Evolutionary conservation across 75 land plant genomes (phyloP), one percentile per base, ranked within the genome.

Genomic region (Adiantum capillusveneris): DNA sequence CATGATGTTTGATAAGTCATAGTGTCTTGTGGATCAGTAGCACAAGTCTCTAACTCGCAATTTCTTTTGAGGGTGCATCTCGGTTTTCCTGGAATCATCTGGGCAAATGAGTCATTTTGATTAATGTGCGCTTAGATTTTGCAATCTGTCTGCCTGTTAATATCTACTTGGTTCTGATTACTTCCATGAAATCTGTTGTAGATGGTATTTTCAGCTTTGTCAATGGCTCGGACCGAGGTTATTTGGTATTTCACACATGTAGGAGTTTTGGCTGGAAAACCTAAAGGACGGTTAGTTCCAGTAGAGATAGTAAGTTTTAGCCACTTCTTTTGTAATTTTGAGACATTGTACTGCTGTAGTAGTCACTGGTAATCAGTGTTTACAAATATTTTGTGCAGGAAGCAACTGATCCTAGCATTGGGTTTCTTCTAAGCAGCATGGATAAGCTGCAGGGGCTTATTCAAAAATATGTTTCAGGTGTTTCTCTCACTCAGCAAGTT

Each of bases 201-300:
- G 99, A 90, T 95, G 99, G 93, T 90, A 3, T 95, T 84, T 77
- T 84, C 99, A 60, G 89, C 99, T n/a, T 72, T 95, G 67, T 93
- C 97, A 42, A 71, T 95, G 55, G 85, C 88, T 42, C 84, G 95
- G 55, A 65, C 41, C 53, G 99, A 95, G 64, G 68, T 84, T 30
- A 49, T 80, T 19, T 95, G 99, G 99, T 95, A 84, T 65, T 90
- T 95, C 43, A 83, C 86, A 62, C 99, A 95, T 71, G 83, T 79
- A 39, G 93, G 97, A 55, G 63, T 95, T 63, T 72, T 81, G 55
- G 79, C 85, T 48, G 84, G 85, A 22, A 95, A 86, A 70, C 68
- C 88, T 9, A 90, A 84, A 77, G 49, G 64, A 18, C 81, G 92
- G 30, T 48, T 80, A 12, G 69, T 74, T 49, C 84, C 99, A 31